A percentile compares a stretch with the other conserved stretches of the same genome.
These are phyloP conservation scores for Sodiomyces alkalinus DNA, from an alignment of 2,329 filamentous ascomycete species.

Conservation along the genomic window DNA sequence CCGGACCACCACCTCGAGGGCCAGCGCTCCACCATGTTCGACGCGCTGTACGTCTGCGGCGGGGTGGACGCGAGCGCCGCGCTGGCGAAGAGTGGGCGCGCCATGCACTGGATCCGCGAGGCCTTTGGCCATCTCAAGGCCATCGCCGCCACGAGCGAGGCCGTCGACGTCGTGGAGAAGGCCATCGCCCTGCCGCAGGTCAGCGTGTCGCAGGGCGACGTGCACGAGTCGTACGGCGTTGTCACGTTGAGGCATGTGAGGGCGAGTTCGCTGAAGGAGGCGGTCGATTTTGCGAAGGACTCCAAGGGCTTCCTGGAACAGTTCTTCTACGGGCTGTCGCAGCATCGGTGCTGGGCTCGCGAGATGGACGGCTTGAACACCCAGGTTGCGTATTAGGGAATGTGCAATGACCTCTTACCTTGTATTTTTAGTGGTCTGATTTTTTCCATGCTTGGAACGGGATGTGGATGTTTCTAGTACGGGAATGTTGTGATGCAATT, in stretches of 20 bases:
- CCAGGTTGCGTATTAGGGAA: slow-evolving; percentile 51
- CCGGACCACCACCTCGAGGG: slow-evolving; percentile 71
- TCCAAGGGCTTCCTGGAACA: slow-evolving; percentile 54
- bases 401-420: no score
- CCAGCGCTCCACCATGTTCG: slow-evolving; percentile 67
- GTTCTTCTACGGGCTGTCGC: slow-evolving; percentile 53
- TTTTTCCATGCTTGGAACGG: no score
- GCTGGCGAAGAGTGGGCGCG: slow-evolving; percentile 54
- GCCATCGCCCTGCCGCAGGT: slow-evolving; percentile 29
- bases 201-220: slow-evolving; percentile 25
- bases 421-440: no score
- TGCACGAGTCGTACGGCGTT: slow-evolving; percentile 60
- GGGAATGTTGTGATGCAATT: no score
- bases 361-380: slow-evolving; percentile 55
- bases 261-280: slow-evolving; percentile 44
- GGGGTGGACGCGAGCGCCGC: slow-evolving; percentile 47
- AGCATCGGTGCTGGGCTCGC: slow-evolving; percentile 59
- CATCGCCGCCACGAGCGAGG: slow-evolving; percentile 63
- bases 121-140: slow-evolving; percentile 72
- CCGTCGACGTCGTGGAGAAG: slow-evolving; percentile 42
- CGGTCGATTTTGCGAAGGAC: slow-evolving; percentile 47
- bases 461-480: no score
- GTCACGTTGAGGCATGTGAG: slow-evolving; percentile 45
- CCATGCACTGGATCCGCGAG: slow-evolving; percentile 63
- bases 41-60: slow-evolving; percentile 63